Percentiles rank a stretch among this genome's conserved stretches.
Conservation (phyloP, 176 grass and related monocot species). For the Carex pumila region DNA sequence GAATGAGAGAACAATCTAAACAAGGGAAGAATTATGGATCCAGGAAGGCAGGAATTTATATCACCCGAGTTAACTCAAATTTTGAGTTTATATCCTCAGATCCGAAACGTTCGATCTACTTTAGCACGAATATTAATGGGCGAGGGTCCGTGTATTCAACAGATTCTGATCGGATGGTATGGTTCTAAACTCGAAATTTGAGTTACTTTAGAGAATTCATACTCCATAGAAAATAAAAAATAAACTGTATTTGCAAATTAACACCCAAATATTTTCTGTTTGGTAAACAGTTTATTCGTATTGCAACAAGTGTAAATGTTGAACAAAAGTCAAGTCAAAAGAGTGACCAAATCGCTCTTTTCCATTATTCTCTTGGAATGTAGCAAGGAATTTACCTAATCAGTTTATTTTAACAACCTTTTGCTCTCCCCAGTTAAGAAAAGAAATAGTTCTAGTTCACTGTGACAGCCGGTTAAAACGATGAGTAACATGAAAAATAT, state of each 20-base stretch:
- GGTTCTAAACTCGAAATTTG: too few species aligned
- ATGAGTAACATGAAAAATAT: too few species aligned
- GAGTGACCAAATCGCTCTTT: background rate
- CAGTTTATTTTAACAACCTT: background rate
- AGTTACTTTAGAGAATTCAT: too few species aligned
- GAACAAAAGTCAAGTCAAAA: background rate
- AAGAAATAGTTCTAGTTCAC: background rate
- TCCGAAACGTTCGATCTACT: too few species aligned
- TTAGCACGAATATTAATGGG: too few species aligned
- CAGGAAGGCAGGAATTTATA: background rate
- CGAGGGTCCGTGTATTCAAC: too few species aligned
- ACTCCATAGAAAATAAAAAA: too few species aligned
- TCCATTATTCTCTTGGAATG: background rate
- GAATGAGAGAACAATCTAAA: background rate
- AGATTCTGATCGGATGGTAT: too few species aligned
- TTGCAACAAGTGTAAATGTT: background rate
- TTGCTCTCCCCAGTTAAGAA: background rate
- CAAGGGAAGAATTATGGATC: background rate
- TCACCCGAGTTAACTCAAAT: too few species aligned
- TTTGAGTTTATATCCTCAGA: too few species aligned
- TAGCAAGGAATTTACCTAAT: background rate
- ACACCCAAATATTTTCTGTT: background rate
- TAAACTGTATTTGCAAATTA: background rate
- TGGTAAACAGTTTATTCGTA: background rate
- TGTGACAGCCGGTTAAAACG: too few species aligned